A percentile compares a stretch with the other conserved stretches of the same genome.
Evolutionary conservation across 2,329 filamentous ascomycete species (phyloP).

Genomic region (Cordyceps cateniannulata): DNA sequence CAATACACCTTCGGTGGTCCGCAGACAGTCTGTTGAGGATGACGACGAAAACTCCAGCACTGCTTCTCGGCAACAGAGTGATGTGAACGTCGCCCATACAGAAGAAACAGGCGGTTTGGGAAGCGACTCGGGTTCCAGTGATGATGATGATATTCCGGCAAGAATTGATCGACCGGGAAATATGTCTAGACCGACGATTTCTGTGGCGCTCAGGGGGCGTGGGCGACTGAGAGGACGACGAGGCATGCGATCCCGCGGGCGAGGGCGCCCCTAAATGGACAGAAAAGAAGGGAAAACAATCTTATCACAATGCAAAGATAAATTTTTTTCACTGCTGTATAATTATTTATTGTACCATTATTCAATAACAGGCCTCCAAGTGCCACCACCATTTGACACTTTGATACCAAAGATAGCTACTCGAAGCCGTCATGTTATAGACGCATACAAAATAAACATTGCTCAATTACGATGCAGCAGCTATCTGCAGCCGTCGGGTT

Average conservation of each 20-base stretch:
- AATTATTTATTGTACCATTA: neutral
- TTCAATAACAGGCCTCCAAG: neutral
- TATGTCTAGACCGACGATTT: neutral
- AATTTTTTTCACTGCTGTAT: neutral
- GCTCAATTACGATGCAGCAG: neutral
- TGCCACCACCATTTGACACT: neutral
- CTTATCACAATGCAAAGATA: neutral
- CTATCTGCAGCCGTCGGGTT: neutral
- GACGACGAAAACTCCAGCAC: neutral
- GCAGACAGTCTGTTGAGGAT: neutral
- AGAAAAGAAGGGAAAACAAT: neutral
- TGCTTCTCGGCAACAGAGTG: neutral
- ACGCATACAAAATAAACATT: neutral
- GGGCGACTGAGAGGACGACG: conserved; percentile 19
- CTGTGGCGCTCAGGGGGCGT: conserved; percentile 13
- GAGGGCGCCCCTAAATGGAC: neutral
- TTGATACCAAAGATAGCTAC: neutral
- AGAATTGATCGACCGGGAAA: neutral
- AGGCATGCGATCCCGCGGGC: conserved; percentile 2
- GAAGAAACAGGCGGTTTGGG: neutral
- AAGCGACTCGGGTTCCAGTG: conserved; percentile 11
- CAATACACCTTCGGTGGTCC: neutral
- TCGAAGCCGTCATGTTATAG: neutral
- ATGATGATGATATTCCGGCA: conserved; percentile 16
- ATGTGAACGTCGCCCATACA: neutral